These are phyloP conservation scores for Amaranthus hypochondriacus DNA, from an alignment of 148 eudicot genomes.

Conservation along the genomic window DNA sequence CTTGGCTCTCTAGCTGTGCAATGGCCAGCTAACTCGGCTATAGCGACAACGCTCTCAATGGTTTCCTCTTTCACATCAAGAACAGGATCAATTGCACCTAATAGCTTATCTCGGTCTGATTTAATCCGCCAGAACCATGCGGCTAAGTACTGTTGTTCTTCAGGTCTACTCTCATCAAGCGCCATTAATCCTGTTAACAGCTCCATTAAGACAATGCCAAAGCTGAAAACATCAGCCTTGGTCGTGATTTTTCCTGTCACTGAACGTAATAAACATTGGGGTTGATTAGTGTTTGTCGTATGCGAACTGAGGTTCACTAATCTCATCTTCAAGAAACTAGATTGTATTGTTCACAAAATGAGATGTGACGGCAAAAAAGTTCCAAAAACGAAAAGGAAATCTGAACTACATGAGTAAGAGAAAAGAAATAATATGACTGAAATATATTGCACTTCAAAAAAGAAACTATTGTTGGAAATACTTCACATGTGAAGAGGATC, in stretches of 20 bases:
- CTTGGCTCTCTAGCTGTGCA: conserved; percentile 88
- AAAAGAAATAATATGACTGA: no score
- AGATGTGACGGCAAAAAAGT: neutral
- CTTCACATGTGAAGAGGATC: no score
- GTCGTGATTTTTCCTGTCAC: conserved; percentile 95
- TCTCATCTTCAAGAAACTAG: neutral
- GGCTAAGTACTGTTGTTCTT: conserved; percentile 87
- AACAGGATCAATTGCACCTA: conserved; percentile 61
- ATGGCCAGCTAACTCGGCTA: conserved; percentile 86
- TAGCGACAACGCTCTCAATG: conserved; percentile 46
- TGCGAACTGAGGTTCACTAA: no score
- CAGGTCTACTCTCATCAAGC: conserved; percentile 75
- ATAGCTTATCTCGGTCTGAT: conserved; percentile 57
- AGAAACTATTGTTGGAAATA: no score
- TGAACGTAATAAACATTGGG: conserved; percentile 28
- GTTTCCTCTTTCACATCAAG: conserved; percentile 60
- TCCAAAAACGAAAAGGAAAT: neutral
- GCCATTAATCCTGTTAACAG: conserved; percentile 83
- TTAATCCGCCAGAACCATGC: conserved; percentile 88
- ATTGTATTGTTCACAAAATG: neutral
- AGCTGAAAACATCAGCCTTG: conserved; percentile 87
- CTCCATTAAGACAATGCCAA: conserved; percentile 92
- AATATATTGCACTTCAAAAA: no score
- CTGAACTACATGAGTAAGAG: neutral
- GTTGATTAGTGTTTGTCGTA: neutral